Evolutionary conservation across 2,329 filamentous ascomycete genomes (phyloP), one percentile per base, ranked within the genome.

Genomic region (Fusarium liriodendri): DNA sequence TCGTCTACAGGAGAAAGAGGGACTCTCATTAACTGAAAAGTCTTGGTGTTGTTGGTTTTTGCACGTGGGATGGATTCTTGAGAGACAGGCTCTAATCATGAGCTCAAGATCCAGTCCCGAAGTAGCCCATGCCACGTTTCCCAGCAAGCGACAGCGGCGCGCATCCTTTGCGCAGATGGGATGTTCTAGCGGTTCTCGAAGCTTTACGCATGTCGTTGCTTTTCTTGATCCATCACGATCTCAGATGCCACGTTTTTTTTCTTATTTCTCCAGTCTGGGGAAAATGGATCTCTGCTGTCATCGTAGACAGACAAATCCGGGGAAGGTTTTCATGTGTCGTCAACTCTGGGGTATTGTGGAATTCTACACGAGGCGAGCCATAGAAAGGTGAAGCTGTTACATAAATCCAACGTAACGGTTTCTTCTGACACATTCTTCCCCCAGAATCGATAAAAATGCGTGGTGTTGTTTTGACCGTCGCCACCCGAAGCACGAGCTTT

Each of bases 361-460:
- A 71, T 63, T 47, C 25, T 9, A 18, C 16, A 13, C 60, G 57
- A n/a, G 59, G 65, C 62, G 67, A 71, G 57, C 76, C 76, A 77
- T 69, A 67, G 65, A 77, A 76, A 68, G 38, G 9, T 16, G 14
- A 73, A 70, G 69, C 37, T 35, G 76, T 78, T 78, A 78, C 73
- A 75, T 78, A 77, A 76, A 72, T 25, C 22, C 55, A 62, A 78
- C 74, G 76, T 78, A 78, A 78, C 45, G 66, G 54, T 69, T 71
- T 77, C 64, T 32, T 8, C 18, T 38, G 38, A 32, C 61, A 40
- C 20, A 27, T 64, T 63, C 18, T 38, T 47, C 18, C 62, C 29
- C 62, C 52, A 67, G 59, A 42, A 38, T 27, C 18, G 6, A 37
- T 22, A 22, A 4, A 27, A 13, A 14, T 60, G 37, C 18, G 32